These are phyloP conservation scores for Alnus glutinosa DNA, from an alignment of 306 rosid species.

Conservation along the genomic window DNA sequence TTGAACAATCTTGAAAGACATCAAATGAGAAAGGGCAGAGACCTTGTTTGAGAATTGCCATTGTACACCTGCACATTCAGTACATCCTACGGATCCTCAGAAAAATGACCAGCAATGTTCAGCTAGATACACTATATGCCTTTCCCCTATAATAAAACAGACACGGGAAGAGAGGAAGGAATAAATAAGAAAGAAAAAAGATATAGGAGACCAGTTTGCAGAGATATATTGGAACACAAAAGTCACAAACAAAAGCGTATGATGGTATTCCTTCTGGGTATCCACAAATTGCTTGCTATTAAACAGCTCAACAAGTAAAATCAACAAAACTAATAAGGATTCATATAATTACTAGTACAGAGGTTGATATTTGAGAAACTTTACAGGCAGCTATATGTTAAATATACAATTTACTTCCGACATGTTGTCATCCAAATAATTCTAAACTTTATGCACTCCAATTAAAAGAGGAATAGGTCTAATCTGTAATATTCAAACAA, in stretches of 20 bases:
- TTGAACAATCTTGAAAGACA: slow-evolving; percentile 61
- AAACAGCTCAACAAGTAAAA: slow-evolving; percentile 5
- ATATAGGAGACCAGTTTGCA: neutral
- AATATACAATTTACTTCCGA: neutral
- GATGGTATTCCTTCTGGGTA: neutral
- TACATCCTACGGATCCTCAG: slow-evolving; percentile 42
- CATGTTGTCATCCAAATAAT: neutral
- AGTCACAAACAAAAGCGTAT: neutral
- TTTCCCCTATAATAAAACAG: slow-evolving; percentile 3
- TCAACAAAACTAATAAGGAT: neutral
- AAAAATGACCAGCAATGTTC: slow-evolving; percentile 19
- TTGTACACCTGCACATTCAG: slow-evolving; percentile 43
- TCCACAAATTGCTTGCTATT: neutral
- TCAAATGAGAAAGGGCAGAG: slow-evolving; percentile 60
- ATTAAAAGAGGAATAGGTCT: neutral
- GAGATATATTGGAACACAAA: neutral
- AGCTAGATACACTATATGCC: slow-evolving; percentile 4
- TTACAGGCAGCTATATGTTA: neutral
- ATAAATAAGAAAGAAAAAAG: neutral
- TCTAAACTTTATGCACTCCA: neutral
- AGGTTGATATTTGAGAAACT: neutral
- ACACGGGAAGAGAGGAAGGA: slow-evolving; percentile 2
- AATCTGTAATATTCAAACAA: neutral
- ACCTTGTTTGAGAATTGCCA: slow-evolving; percentile 68
- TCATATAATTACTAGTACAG: slow-evolving; percentile 1